phyloP scores from a whole-genome alignment of 257 asterid species.

The Eucommia ulmoides region DNA sequence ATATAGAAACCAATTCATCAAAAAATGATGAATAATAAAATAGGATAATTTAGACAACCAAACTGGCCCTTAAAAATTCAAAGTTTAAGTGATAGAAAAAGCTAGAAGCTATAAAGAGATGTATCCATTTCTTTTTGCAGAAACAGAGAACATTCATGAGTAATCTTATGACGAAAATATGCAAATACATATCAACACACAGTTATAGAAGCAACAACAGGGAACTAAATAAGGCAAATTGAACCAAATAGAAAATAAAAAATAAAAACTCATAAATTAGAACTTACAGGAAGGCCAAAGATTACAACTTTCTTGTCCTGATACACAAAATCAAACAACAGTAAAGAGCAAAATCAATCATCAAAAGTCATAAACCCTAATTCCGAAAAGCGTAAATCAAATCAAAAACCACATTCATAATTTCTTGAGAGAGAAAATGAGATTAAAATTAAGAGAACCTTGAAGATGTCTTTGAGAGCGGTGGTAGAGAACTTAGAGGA shows the following conservation, averaged over 20 bases:
- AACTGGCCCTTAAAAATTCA: too few relatives aligned
- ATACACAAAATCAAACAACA: constrained; percentile 11
- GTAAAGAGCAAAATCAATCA: constrained; percentile 3
- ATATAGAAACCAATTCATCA: too few relatives aligned
- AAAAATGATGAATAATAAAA: too few relatives aligned
- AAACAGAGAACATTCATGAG: too few relatives aligned
- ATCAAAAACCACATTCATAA: background rate
- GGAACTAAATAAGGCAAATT: too few relatives aligned
- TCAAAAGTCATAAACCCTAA: constrained; percentile 12
- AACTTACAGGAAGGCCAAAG: constrained; percentile 95
- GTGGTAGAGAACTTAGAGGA: constrained; percentile 82
- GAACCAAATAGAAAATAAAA: background rate
- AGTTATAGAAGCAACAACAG: too few relatives aligned
- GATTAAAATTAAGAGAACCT: constrained; percentile 24
- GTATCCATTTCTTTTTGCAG: too few relatives aligned
- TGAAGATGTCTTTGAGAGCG: constrained; percentile 58
- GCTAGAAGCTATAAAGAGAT: too few relatives aligned
- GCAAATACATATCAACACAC: too few relatives aligned
- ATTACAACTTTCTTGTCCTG: constrained; percentile 92
- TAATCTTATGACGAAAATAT: too few relatives aligned
- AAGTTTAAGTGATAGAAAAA: too few relatives aligned
- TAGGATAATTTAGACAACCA: too few relatives aligned
- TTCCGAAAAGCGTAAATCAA: background rate
- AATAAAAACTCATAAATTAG: background rate
- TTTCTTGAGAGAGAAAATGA: background rate